Percentiles rank a stretch among this genome's conserved stretches.
Conservation (phyloP, 2,329 filamentous ascomycete species). For the Fusarium secorum region DNA sequence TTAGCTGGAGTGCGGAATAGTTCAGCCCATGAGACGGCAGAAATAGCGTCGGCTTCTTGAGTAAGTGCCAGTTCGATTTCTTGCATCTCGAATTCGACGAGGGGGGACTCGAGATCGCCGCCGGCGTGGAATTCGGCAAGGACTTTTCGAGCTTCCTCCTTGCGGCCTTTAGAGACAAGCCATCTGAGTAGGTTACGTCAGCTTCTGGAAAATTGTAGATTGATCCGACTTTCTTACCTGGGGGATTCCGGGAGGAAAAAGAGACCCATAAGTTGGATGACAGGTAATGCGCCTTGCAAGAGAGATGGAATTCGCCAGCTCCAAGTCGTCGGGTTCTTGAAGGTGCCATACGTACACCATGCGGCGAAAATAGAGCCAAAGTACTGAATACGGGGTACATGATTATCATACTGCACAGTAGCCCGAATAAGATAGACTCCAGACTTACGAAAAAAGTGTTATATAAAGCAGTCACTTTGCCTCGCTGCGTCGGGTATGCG, state of each 20-base stretch:
- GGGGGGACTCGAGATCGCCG: constrained; percentile 49
- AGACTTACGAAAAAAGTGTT: constrained; percentile 43
- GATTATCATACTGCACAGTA: fast-evolving
- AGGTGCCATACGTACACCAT: constrained; percentile 42
- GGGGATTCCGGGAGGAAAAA: constrained; percentile 43
- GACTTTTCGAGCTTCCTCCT: constrained; percentile 48
- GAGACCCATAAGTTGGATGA: constrained; percentile 33
- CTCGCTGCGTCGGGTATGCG: constrained; percentile 46
- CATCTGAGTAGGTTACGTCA: neutral
- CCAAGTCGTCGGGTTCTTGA: constrained; percentile 29
- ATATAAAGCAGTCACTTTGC: constrained; percentile 45
- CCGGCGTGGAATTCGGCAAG: constrained; percentile 53
- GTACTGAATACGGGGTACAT: constrained; percentile 2
- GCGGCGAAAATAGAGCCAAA: constrained; percentile 42
- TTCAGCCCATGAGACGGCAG: constrained; percentile 48
- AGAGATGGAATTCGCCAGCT: constrained; percentile 41
- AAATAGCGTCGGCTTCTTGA: constrained; percentile 43
- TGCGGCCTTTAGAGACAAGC: constrained; percentile 45
- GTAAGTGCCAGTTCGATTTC: constrained; percentile 51
- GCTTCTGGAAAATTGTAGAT: fast-evolving
- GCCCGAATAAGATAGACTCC: fast-evolving
- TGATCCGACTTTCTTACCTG: neutral
- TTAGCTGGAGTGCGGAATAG: constrained; percentile 49
- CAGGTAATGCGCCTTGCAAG: constrained; percentile 32
- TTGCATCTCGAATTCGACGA: constrained; percentile 52